phyloP scores from a whole-genome alignment of 1,284 basidiomycete species.

The Puccinia sorghi region DNA sequence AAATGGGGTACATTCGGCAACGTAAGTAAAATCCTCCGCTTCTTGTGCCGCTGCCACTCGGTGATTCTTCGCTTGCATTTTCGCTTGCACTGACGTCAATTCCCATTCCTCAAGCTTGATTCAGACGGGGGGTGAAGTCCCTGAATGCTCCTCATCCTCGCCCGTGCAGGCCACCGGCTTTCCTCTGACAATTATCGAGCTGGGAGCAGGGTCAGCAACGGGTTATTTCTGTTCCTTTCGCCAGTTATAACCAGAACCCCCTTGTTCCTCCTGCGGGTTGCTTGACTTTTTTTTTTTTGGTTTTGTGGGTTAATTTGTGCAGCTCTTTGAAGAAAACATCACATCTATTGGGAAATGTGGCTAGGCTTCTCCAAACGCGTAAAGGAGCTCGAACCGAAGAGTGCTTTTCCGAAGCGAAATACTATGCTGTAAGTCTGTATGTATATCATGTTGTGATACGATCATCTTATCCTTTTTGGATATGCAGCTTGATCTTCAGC shows the following conservation, averaged over 20 bases:
- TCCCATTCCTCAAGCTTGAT: not conserved
- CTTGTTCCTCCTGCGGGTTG: not conserved
- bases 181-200: conserved; percentile 36
- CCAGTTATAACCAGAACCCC: not conserved
- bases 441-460: not conserved
- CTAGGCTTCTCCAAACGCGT: not conserved
- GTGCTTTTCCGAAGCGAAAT: conserved; percentile 33
- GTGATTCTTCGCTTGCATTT: not conserved
- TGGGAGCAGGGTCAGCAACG: conserved; percentile 38
- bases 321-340: conserved; percentile 49
- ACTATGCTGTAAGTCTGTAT: conserved; percentile 42
- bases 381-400: not conserved
- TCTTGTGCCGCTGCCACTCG: not conserved
- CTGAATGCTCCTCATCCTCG: not conserved
- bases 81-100: no score
- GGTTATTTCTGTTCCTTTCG: not conserved
- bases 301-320: not conserved
- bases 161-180: not conserved
- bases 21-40: not conserved
- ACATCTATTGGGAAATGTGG: conserved; percentile 42
- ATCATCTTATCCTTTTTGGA: not conserved
- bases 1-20: not conserved
- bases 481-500: conserved; percentile 43
- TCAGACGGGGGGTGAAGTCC: not conserved
- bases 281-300: not conserved